Conservation (phyloP, 768 basidiomycete genomes). For the Asterophora parasitica region DNA sequence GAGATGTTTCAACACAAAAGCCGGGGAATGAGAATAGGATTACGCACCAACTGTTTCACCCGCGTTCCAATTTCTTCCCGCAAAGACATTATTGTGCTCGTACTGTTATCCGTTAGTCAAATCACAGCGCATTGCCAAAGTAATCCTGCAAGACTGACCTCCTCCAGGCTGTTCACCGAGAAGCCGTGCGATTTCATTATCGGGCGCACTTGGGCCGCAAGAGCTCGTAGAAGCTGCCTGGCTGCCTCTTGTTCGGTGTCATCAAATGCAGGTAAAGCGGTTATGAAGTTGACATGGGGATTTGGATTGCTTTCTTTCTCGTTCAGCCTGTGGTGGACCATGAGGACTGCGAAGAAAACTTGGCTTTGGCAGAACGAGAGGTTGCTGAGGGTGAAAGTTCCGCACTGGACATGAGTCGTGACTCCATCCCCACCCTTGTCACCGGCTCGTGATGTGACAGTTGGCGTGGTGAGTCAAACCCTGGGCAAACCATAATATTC, state of each 20-base stretch:
- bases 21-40: background rate
- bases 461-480: too few species aligned
- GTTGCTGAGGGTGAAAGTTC: too few species aligned
- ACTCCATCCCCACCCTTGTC: too few species aligned
- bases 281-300: conserved; percentile 72
- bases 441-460: conserved; percentile 4
- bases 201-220: conserved; percentile 81
- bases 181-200: conserved; percentile 81
- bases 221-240: conserved; percentile 65
- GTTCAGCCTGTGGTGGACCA: conserved; percentile 76
- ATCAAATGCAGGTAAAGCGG: conserved; percentile 42
- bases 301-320: conserved; percentile 70
- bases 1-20: background rate
- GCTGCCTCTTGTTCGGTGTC: conserved; percentile 54
- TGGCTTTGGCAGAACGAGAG: too few species aligned
- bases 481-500: too few species aligned
- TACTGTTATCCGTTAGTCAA: conserved; percentile 43
- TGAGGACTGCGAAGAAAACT: conserved; percentile 17
- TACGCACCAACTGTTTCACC: conserved; percentile 71
- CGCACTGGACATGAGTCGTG: too few species aligned
- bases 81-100: conserved; percentile 72
- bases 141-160: conserved; percentile 39
- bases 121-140: background rate
- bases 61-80: conserved; percentile 80
- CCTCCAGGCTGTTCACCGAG: conserved; percentile 73